phyloP scores from a whole-genome alignment of 2,329 filamentous ascomycete species.

The Beauveria brongniartii region DNA sequence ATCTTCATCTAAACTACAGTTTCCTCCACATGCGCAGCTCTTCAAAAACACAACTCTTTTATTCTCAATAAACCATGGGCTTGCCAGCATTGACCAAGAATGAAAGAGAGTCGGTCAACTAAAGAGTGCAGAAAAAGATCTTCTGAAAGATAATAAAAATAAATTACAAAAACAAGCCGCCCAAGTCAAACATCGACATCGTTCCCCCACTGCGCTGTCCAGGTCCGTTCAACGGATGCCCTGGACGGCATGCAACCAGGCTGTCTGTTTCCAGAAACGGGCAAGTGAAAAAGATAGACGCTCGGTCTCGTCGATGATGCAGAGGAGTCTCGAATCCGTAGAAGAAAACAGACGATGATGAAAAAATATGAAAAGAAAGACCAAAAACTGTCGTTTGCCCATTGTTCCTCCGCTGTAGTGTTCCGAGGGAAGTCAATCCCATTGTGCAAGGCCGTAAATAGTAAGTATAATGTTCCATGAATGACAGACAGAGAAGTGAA shows the following conservation, averaged over 20 bases:
- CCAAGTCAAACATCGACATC: slow-evolving; percentile 2
- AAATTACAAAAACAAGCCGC: neutral
- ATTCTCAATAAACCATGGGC: neutral
- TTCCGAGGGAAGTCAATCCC: slow-evolving; percentile 2
- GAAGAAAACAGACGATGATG: neutral
- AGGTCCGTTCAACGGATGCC: slow-evolving; percentile 11
- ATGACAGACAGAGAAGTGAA: slow-evolving; percentile 33
- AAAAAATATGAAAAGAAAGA: neutral
- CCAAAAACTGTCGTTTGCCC: slow-evolving; percentile 3
- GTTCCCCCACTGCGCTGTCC: slow-evolving; percentile 2
- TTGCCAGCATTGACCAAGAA: neutral
- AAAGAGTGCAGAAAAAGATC: neutral
- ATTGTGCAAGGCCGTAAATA: slow-evolving; percentile 11
- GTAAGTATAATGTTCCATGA: slow-evolving; percentile 18
- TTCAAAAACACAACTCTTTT: neutral
- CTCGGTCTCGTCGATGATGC: slow-evolving; percentile 7
- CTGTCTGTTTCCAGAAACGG: slow-evolving; percentile 12
- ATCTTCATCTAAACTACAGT: slow-evolving; percentile 4
- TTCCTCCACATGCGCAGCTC: neutral
- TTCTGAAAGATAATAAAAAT: neutral
- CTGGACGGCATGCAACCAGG: slow-evolving; percentile 11
- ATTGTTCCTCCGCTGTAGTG: slow-evolving; percentile 6
- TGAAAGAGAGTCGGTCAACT: neutral
- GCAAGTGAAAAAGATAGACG: slow-evolving; percentile 5
- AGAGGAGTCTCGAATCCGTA: neutral